Conservation (phyloP, 768 basidiomycete species). For the Fomitopsis serialis region DNA sequence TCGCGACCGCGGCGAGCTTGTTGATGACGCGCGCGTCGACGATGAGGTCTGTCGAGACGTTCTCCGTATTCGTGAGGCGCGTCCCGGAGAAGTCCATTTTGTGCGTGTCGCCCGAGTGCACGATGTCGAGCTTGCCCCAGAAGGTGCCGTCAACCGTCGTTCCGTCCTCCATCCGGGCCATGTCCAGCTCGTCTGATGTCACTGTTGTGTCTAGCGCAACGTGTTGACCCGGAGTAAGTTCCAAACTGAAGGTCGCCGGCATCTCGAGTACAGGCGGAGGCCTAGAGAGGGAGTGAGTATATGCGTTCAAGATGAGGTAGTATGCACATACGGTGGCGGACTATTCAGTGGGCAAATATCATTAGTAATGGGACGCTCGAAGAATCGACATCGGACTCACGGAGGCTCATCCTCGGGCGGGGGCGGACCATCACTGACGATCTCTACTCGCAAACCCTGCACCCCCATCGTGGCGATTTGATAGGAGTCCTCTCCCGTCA, state of each 20-base stretch:
- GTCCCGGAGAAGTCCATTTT: conserved; percentile 82
- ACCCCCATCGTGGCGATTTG: conserved; percentile 85
- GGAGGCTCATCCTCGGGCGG: conserved; percentile 74
- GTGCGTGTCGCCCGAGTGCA: conserved; percentile 74
- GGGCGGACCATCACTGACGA: conserved; percentile 80
- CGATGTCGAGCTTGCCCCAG: conserved; percentile 83
- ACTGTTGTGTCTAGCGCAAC: conserved; percentile 79
- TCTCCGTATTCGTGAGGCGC: conserved; percentile 55
- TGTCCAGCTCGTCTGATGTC: conserved; percentile 76
- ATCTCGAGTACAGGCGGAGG: conserved; percentile 78
- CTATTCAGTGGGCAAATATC: conserved; percentile 19
- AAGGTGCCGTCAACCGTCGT: conserved; percentile 81
- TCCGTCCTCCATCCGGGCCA: conserved; percentile 89
- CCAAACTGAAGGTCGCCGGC: conserved; percentile 81
- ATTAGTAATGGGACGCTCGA: neutral
- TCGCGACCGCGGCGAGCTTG: conserved; percentile 70
- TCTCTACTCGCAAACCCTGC: conserved; percentile 79
- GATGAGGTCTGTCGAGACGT: conserved; percentile 61
- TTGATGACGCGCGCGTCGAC: conserved; percentile 75
- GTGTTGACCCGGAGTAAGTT: conserved; percentile 72
- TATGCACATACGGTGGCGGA: conserved; percentile 44
- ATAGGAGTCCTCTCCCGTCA: conserved; percentile 82
- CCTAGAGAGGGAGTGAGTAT: conserved; percentile 19
- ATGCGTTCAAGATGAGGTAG: neutral
- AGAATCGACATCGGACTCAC: conserved; percentile 38